These are phyloP conservation scores for Cardiospermum halicacabum DNA, from an alignment of 345 rosid genomes.

Conservation along the genomic window DNA sequence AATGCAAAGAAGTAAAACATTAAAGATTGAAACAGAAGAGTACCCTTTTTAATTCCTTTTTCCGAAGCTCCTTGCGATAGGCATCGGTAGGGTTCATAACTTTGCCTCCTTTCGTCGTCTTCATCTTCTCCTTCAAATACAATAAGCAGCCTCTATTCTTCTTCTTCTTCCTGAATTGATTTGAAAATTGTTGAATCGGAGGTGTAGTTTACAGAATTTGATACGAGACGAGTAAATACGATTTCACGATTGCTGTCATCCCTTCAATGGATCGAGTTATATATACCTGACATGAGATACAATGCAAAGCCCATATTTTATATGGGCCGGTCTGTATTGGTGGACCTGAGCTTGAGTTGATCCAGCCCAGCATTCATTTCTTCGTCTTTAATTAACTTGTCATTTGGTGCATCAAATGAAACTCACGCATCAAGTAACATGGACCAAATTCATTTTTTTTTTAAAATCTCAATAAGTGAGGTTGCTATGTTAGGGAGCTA, in stretches of 20 bases:
- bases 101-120: conserved; percentile 99
- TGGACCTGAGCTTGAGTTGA: too few species aligned
- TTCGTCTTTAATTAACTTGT: too few species aligned
- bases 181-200: not conserved
- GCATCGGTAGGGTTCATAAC: conserved; percentile 99
- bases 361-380: too few species aligned
- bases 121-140: conserved; percentile 42
- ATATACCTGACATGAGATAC: too few species aligned
- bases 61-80: conserved; percentile 92
- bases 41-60: conserved; percentile 91
- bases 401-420: too few species aligned
- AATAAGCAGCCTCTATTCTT: not conserved
- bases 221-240: not conserved
- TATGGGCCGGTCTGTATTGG: too few species aligned
- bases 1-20: not conserved
- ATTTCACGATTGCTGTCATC: not conserved
- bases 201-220: not conserved
- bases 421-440: too few species aligned
- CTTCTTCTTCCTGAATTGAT: not conserved
- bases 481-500: too few species aligned
- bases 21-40: not conserved
- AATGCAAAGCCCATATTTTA: too few species aligned
- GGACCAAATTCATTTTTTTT: too few species aligned
- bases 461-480: too few species aligned
- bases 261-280: not conserved